phyloP scores from a whole-genome alignment of 371 early-diverging fungal genomes.

The Mucor sp. region DNA sequence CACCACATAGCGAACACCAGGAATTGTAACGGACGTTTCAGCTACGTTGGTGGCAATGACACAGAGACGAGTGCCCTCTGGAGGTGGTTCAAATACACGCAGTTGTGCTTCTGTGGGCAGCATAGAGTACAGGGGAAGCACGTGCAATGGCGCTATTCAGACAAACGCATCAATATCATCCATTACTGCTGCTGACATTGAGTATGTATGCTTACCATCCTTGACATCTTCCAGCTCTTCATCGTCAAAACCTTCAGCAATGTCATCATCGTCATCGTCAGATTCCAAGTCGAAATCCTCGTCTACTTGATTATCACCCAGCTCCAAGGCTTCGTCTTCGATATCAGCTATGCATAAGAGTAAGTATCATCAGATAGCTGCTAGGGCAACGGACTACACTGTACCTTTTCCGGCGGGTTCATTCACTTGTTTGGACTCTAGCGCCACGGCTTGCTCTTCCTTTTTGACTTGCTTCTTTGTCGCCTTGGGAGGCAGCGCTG shows the following conservation, averaged over 20 bases:
- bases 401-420: constrained; percentile 45
- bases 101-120: constrained; percentile 88
- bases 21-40: constrained; percentile 99
- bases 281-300: constrained; percentile 60
- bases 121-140: constrained; percentile 93
- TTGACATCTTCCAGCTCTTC: constrained; percentile 42
- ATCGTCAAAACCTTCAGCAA: constrained; percentile 47
- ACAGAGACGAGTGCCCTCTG: constrained; percentile 88
- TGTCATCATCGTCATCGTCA: constrained; percentile 42
- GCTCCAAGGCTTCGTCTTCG: constrained; percentile 63
- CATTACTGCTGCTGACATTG: background rate
- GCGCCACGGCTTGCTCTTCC: constrained; percentile 40
- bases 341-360: constrained; percentile 45
- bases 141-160: constrained; percentile 64
- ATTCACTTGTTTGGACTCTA: constrained; percentile 28
- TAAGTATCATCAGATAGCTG: too few relatives aligned
- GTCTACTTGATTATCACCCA: constrained; percentile 58
- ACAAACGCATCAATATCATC: background rate
- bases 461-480: constrained; percentile 27
- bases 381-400: too few relatives aligned
- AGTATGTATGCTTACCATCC: constrained; percentile 31
- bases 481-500: constrained; percentile 45
- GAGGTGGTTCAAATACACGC: constrained; percentile 87
- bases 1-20: constrained; percentile 96
- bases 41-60: constrained; percentile 99